Evolutionary conservation across 192 early-diverging fungal genomes (phyloP), one percentile per base, ranked within the genome.

Genomic region (Mortierella claussenii): DNA sequence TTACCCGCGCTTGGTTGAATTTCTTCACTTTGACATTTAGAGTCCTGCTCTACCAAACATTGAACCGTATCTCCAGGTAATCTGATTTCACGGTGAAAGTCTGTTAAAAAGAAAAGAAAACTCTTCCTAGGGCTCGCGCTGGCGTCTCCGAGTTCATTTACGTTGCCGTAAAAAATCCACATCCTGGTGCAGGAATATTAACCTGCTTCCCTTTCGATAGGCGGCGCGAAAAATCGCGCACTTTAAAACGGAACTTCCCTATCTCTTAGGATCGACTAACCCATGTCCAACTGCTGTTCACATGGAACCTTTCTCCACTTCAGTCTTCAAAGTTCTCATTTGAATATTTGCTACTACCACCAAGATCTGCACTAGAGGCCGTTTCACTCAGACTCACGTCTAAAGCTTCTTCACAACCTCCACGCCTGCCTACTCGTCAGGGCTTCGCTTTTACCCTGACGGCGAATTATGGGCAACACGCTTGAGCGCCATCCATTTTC

Each of bases 11-110:
- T 78, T 78, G 80, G 62, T 84, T 85, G 87, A 89, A 89, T 89
- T 88, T 90, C 89, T 89, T 89, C 87, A 91, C 88, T 86, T 89
- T 90, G 88, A 91, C 88, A 91, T 91, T 89, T 84, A 89, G 90
- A 91, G 90, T 40, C 37, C 37, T 68, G 85, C 87, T 86, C 65
- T 87, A 67, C 80, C 83, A 68, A 66, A 37, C 79, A 53, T 51
- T 67, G 60, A 62, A 86, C 83, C 85, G 44, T 86, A 75, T 84
- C 87, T 86, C 85, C 85, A 80, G 83, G 60, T 80, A 89, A 88
- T 68, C 80, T 80, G 85, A 81, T 90, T 90, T 82, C 89, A 81
- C 65, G 86, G 89, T 80, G 51, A 69, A 32, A 65, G 57, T 33
- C 69, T 65, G 85, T 90, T 80, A 90, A 90, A 86, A 85, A 86